A percentile compares a stretch with the other conserved stretches of the same genome.
Conservation (phyloP, 805 yeast species). For the Candida insectorum region DNA sequence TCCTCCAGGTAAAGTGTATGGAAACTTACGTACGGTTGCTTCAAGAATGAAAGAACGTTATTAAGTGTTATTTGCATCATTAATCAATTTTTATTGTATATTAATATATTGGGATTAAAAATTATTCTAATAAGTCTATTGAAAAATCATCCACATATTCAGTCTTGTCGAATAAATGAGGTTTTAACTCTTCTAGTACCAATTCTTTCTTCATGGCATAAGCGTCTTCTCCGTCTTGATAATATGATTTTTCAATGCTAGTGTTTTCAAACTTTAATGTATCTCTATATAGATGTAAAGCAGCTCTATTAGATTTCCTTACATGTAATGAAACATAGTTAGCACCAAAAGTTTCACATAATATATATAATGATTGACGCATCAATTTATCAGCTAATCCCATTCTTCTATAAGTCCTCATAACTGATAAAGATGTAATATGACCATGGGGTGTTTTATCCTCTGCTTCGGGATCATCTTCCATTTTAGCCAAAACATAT, state of each 20-base stretch:
- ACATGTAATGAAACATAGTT: slow-evolving; percentile 88
- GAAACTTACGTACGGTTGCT: slow-evolving; percentile 94
- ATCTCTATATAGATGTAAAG: slow-evolving; percentile 84
- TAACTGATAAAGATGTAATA: slow-evolving; percentile 88
- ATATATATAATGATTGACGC: slow-evolving; percentile 77
- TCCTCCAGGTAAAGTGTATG: slow-evolving; percentile 98
- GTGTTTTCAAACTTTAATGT: slow-evolving; percentile 80
- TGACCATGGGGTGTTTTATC: slow-evolving; percentile 87
- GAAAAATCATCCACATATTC: slow-evolving; percentile 53
- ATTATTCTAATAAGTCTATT: slow-evolving; percentile 27
- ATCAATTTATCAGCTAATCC: slow-evolving; percentile 91
- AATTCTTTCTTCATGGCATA: slow-evolving; percentile 84
- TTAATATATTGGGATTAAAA: slow-evolving; percentile 7
- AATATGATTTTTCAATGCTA: slow-evolving; percentile 81
- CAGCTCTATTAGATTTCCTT: slow-evolving; percentile 90
- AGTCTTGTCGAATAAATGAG: slow-evolving; percentile 51
- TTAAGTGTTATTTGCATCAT: slow-evolving; percentile 25
- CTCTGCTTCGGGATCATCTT: slow-evolving; percentile 80
- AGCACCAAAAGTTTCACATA: slow-evolving; percentile 79
- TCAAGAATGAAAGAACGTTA: slow-evolving; percentile 96
- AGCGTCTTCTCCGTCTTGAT: slow-evolving; percentile 97
- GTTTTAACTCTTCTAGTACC: slow-evolving; percentile 56
- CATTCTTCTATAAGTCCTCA: slow-evolving; percentile 93
- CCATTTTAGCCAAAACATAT: slow-evolving; percentile 94
- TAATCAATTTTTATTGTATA: slow-evolving; percentile 4